phyloP scores from a whole-genome alignment of 2,329 filamentous ascomycete species.

The Cladosporium colombiae region DNA sequence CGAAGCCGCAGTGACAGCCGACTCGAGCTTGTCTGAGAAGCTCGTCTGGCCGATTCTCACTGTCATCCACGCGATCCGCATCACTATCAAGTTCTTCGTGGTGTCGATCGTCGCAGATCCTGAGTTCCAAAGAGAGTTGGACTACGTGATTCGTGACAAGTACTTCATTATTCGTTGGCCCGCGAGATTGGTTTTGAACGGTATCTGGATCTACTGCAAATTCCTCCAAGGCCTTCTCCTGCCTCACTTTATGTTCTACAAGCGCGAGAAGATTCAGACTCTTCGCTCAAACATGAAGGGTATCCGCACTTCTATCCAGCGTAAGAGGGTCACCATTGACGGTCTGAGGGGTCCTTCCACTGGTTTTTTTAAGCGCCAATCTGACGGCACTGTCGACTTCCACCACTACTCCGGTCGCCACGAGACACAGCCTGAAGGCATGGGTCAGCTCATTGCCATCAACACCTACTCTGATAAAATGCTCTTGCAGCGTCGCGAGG shows the following conservation, averaged over 20 bases:
- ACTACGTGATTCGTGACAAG: slow-evolving; percentile 44
- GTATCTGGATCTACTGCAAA: slow-evolving; percentile 52
- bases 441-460: slow-evolving; percentile 45
- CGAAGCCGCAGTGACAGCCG: slow-evolving; percentile 6
- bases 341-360: slow-evolving; percentile 52
- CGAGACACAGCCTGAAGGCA: slow-evolving; percentile 48
- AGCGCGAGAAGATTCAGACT: slow-evolving; percentile 49
- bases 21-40: slow-evolving; percentile 14
- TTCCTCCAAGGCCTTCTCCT: slow-evolving; percentile 46
- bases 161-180: slow-evolving; percentile 41
- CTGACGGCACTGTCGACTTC: slow-evolving; percentile 38
- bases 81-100: slow-evolving; percentile 51
- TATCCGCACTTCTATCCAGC: slow-evolving; percentile 50
- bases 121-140: slow-evolving; percentile 54
- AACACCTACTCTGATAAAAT: slow-evolving; percentile 52
- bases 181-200: slow-evolving; percentile 45
- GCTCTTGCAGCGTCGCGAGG: slow-evolving; percentile 47
- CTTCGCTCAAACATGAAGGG: slow-evolving; percentile 54
- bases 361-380: slow-evolving; percentile 48
- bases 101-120: slow-evolving; percentile 54
- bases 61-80: slow-evolving; percentile 46
- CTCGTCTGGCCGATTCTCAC: slow-evolving; percentile 41
- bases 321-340: slow-evolving; percentile 48
- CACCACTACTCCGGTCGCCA: slow-evolving; percentile 41
- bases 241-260: slow-evolving; percentile 52